Evolutionary conservation across 371 early-diverging fungal genomes (phyloP).

Genomic region (Massospora cicadina): DNA sequence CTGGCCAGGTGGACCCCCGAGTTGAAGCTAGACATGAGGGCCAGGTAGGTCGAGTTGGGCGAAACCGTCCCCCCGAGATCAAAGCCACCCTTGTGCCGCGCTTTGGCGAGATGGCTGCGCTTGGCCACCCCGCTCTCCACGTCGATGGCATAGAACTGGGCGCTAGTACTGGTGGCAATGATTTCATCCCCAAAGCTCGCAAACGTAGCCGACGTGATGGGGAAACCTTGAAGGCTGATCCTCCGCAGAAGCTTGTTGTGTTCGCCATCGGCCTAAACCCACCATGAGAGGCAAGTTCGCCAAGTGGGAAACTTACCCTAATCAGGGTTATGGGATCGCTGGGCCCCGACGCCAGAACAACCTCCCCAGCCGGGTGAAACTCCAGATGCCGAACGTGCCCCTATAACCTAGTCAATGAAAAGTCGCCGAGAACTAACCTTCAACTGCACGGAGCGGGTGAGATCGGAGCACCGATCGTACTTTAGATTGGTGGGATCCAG

Average conservation of each 20-base stretch:
- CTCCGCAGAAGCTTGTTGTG: conserved; percentile 74
- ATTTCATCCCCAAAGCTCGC: conserved; percentile 52
- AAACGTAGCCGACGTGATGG: conserved; percentile 53
- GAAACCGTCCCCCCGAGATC: neutral
- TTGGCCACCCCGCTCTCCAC: conserved; percentile 42
- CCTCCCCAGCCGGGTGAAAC: conserved; percentile 82
- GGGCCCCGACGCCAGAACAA: conserved; percentile 64
- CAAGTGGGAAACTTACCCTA: conserved; percentile 20
- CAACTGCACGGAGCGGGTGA: conserved; percentile 14
- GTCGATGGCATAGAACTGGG: conserved; percentile 64
- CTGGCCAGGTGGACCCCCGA: conserved; percentile 68
- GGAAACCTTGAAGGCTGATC: conserved; percentile 61
- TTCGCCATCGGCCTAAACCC: conserved; percentile 60
- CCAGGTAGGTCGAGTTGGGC: conserved; percentile 22
- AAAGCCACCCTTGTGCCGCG: neutral
- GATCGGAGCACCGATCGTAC: conserved; percentile 18
- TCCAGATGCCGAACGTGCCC: conserved; percentile 42
- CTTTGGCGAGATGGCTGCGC: neutral
- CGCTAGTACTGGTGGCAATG: conserved; percentile 50
- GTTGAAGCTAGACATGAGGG: conserved; percentile 43
- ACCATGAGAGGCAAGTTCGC: neutral
- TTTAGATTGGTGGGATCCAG: conserved; percentile 15
- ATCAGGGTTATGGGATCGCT: conserved; percentile 74
- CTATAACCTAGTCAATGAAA: conserved; percentile 17
- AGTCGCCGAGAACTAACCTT: conserved; percentile 9